A percentile compares a stretch with the other conserved stretches of the same genome.
Conservation (phyloP, 306 rosid species). For the Acacia crassicarpa region DNA sequence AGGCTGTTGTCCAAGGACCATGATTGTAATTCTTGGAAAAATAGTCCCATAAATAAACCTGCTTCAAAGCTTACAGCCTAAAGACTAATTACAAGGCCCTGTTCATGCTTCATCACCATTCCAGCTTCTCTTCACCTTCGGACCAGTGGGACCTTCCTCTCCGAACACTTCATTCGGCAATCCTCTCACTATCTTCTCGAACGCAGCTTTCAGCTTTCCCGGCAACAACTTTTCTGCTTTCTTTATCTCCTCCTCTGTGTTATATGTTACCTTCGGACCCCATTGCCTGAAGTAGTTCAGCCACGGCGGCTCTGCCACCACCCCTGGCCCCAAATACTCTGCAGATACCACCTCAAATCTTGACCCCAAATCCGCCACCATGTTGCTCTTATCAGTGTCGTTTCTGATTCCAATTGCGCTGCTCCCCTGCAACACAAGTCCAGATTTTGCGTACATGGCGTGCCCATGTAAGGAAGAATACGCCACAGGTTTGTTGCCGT, state of each 20-base stretch:
- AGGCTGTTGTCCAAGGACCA: background rate
- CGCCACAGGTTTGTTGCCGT: conserved; percentile 44
- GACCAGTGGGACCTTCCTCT: conserved; percentile 68
- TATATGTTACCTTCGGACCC: conserved; percentile 56
- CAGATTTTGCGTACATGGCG: conserved; percentile 61
- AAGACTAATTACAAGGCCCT: background rate
- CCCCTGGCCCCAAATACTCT: conserved; percentile 28
- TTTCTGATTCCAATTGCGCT: conserved; percentile 52
- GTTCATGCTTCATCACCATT: conserved; percentile 45
- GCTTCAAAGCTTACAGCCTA: background rate
- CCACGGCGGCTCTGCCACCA: conserved; percentile 8
- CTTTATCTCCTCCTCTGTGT: conserved; percentile 37
- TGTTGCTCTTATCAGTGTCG: conserved; percentile 47
- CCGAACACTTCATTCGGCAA: conserved; percentile 55
- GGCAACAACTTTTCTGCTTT: conserved; percentile 43
- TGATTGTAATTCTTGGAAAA: background rate
- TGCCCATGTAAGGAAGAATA: conserved; percentile 73
- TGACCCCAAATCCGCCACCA: conserved; percentile 38
- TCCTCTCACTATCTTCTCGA: conserved; percentile 30
- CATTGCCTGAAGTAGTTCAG: conserved; percentile 50
- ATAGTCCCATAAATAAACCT: background rate
- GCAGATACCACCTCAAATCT: conserved; percentile 48
- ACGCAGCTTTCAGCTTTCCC: conserved; percentile 40
- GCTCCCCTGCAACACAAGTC: conserved; percentile 49
- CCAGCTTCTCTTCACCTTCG: conserved; percentile 56